These are phyloP conservation scores for Colletotrichum musae DNA, from an alignment of 2,329 filamentous ascomycete species.

Conservation along the genomic window DNA sequence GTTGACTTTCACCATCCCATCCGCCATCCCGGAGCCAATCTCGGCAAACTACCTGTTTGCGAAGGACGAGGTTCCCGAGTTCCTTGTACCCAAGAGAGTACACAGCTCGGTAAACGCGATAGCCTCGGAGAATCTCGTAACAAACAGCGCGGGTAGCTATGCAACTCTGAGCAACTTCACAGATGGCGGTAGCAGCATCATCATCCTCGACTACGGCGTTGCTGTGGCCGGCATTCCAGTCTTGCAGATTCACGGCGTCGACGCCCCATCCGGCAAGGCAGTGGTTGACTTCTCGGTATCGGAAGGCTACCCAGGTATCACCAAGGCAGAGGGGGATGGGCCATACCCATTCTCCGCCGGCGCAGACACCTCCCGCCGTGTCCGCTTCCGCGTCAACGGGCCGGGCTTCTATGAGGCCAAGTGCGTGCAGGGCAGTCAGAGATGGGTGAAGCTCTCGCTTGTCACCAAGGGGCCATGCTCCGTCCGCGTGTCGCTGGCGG, in stretches of 20 bases:
- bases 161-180: constrained; percentile 3
- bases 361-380: constrained; percentile 14
- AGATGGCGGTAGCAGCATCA: not conserved
- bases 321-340: constrained; percentile 4
- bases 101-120: not conserved
- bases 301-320: constrained; percentile 17
- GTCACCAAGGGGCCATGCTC: not conserved
- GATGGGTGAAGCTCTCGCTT: constrained; percentile 23
- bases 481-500: constrained; percentile 12
- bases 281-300: constrained; percentile 14
- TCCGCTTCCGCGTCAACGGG: constrained; percentile 11
- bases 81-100: constrained; percentile 7
- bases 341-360: constrained; percentile 15
- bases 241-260: constrained; percentile 1
- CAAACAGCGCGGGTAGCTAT: not conserved
- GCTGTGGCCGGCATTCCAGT: constrained; percentile 17
- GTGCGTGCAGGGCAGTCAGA: constrained; percentile 20
- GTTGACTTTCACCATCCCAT: constrained; percentile 12
- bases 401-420: constrained; percentile 22
- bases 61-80: constrained; percentile 12
- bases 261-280: not conserved
- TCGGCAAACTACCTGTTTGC: constrained; percentile 14
- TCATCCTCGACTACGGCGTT: constrained; percentile 18
- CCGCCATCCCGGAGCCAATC: constrained; percentile 8
- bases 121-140: not conserved